Conservation (phyloP, 148 eudicot species). For the Mesembryanthemum crystallinum region DNA sequence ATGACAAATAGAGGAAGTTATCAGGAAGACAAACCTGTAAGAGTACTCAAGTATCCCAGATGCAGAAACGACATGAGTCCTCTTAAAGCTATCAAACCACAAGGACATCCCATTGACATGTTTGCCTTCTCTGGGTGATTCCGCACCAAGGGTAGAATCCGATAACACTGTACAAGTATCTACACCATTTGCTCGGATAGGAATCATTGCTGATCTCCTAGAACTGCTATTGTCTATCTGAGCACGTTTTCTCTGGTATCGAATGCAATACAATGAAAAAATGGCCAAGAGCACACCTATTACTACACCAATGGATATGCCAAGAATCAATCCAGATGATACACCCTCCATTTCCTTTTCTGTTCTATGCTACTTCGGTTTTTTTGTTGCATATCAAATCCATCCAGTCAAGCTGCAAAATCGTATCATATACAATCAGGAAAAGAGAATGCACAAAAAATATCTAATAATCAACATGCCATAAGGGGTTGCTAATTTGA, state of each 20-base stretch:
- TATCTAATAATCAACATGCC: not conserved
- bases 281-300: constrained; percentile 72
- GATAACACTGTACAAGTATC: constrained; percentile 73
- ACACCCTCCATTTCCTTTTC: constrained; percentile 49
- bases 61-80: constrained; percentile 61
- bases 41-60: constrained; percentile 87
- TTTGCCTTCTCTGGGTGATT: constrained; percentile 57
- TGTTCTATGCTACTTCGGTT: constrained; percentile 14
- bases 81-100: constrained; percentile 74
- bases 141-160: constrained; percentile 77
- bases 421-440: not conserved
- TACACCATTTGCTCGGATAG: constrained; percentile 71
- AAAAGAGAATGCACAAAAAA: not conserved
- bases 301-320: constrained; percentile 85
- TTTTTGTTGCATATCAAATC: constrained; percentile 22
- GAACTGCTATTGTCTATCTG: constrained; percentile 75
- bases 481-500: not conserved
- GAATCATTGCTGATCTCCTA: constrained; percentile 58
- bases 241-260: constrained; percentile 56
- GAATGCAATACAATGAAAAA: constrained; percentile 53
- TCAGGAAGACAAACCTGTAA: constrained; percentile 55
- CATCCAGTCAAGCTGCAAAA: constrained; percentile 35
- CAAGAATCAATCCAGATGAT: constrained; percentile 64
- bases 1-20: not conserved
- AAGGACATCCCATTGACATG: constrained; percentile 37